Base-by-base conservation (phyloP, 441 rosid genomes). In the Melastoma candidum region DNA sequence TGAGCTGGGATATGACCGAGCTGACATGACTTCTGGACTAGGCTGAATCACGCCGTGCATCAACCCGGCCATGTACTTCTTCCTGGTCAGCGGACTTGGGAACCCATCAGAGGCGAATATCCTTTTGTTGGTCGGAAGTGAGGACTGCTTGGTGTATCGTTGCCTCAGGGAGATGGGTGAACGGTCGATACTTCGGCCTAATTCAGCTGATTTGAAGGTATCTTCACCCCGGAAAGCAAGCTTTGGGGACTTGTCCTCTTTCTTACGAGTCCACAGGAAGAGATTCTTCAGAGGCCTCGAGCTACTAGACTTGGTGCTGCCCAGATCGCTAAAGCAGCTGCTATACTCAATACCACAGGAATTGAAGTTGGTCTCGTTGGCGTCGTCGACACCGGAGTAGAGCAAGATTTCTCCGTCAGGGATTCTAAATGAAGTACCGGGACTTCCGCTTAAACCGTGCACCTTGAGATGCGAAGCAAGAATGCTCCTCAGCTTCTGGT, bases 351-450 rank as follows among this genome's bases (percentile, higher is more conserved):
- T 60, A 44, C 84, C 79, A 29, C 63, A 72, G 36, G 67, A 63
- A 43, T 82, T 78, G 48, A 67, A 70, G 54, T 63, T 73, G 7
- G 57, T 50, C 24, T 74, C 79, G 0, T 60, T 48, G 2, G 61
- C 46, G 63, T 59, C 72, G 53, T 70, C 83, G 11, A 75, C 63
- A 0, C 83, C 88, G 0, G 90, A 66, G 44, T 77, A 83, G 53
- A 89, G 68, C 57, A 86, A 83, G 24, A 93, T 89, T 73, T 89
- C 99, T 4, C 95, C 82, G 58, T 93, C 99, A 4, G 97, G 80
- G 52, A 93, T 74, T 54, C 81, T 67, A 51, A 89, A 89, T 41
- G 88, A 79, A 43, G 96, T 83, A 44, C 97, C 97, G 0, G 96
- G 99, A 72, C 95, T 89, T n/a, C 60, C 68, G 51, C 81, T 75